Percentiles rank a stretch among this genome's conserved stretches.
Evolutionary conservation across 495 filamentous ascomycete genomes (phyloP).

Genomic region (Aspergillus baeticus): DNA sequence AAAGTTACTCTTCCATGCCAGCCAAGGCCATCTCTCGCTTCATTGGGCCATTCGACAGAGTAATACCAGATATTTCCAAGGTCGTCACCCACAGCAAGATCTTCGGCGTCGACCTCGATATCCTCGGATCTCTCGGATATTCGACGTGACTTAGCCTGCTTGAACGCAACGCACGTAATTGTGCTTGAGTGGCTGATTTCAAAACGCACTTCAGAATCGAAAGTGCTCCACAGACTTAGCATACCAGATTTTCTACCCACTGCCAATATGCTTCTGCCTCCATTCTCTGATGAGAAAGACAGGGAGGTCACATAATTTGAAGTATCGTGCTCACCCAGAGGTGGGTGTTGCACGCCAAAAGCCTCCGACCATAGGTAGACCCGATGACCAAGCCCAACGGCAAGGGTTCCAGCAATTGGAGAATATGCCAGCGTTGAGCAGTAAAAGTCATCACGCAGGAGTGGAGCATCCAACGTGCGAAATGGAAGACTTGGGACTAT

Average conservation of each 20-base stretch:
- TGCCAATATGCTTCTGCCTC: slow-evolving; percentile 77
- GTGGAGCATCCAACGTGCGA: slow-evolving; percentile 86
- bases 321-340: slow-evolving; percentile 36
- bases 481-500: slow-evolving; percentile 70
- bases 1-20: slow-evolving; percentile 80
- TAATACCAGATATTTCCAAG: slow-evolving; percentile 86
- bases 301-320: slow-evolving; percentile 74
- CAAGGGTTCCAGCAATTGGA: slow-evolving; percentile 66
- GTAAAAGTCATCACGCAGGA: slow-evolving; percentile 91
- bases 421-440: slow-evolving; percentile 90
- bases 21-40: slow-evolving; percentile 44
- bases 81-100: slow-evolving; percentile 87
- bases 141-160: slow-evolving; percentile 44
- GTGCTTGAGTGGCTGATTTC: slow-evolving; percentile 66
- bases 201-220: slow-evolving; percentile 64
- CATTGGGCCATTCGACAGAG: slow-evolving; percentile 77
- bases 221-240: slow-evolving; percentile 60
- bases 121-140: slow-evolving; percentile 36
- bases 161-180: slow-evolving; percentile 76
- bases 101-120: slow-evolving; percentile 54
- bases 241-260: slow-evolving; percentile 74
- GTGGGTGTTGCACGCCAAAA: slow-evolving; percentile 50
- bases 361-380: slow-evolving; percentile 90
- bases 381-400: slow-evolving; percentile 76
- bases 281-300: slow-evolving; percentile 80